Evolutionary conservation across 192 early-diverging fungal species (phyloP), one percentile per base, ranked within the genome.

Genomic region (Rhizoclosmatium sp.): DNA sequence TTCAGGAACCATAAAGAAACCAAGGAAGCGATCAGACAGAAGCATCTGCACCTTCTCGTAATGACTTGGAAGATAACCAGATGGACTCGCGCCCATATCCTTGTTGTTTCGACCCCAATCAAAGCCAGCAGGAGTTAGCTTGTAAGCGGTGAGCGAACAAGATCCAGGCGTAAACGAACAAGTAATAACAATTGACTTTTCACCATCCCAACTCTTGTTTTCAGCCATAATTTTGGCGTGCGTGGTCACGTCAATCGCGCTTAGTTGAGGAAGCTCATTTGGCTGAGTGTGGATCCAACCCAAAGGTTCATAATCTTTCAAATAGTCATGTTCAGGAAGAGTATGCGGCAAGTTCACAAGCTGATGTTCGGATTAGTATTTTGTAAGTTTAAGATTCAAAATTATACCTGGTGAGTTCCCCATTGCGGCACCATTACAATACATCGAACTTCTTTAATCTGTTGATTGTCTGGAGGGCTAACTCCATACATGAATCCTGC

Each of bases 251-350:
- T 98, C 96, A 78, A 95, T 93, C 16, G 98, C 95, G 61, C 92
- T 93, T 59, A 99, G 83, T 79, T 95, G 93, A 56, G 93, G 90
- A 47, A 95, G 81, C 83, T 97, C 95, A 81, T 94, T 94, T 42
- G 98, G 97, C 88, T 97, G 96, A 16, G 98, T 98, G 80, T 98
- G 97, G 67, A 99, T 93, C 95, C 97, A 98, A 58, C 98, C 98
- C 49, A 99, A 88, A 16, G 98, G 98, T 82, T 99, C 98, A 59
- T 95, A 88, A 71, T 97, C 96, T 59, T 89, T 90, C 77, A 99
- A 82, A 60, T 95, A 94, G 81, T 96, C 95, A 83, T 99, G 94
- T 47, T 92, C 92, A 19, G 98, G 98, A 71, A 98, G 87, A 80
- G 85, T 85, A 77, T 93, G 90, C 0, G 98, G 97, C 65, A 99